Conservation (phyloP, 2,329 filamentous ascomycete species). For the Diaporthe sp. region DNA sequence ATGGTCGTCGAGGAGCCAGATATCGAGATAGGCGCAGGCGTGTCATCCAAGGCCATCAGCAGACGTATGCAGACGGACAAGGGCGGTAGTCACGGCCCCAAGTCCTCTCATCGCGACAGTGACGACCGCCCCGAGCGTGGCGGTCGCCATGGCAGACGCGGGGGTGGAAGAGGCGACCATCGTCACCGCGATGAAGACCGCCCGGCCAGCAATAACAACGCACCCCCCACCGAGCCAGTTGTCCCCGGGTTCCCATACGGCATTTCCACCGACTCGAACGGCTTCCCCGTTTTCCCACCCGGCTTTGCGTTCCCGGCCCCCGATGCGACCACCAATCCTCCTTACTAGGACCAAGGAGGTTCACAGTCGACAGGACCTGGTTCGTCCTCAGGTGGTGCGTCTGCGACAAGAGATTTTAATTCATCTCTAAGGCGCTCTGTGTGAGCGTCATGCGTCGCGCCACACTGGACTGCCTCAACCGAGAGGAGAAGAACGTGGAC, state of each 20-base stretch:
- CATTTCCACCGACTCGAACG: constrained; percentile 60
- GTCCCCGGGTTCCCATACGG: constrained; percentile 59
- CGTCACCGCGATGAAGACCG: constrained; percentile 49
- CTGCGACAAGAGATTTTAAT: neutral
- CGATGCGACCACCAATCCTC: constrained; percentile 40
- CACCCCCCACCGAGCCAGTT: constrained; percentile 47
- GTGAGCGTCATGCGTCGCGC: neutral
- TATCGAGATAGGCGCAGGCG: constrained; percentile 97
- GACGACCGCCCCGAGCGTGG: constrained; percentile 43
- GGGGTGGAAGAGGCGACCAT: constrained; percentile 42
- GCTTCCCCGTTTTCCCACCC: constrained; percentile 65
- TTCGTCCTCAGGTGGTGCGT: too few species aligned
- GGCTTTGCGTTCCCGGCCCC: constrained; percentile 57
- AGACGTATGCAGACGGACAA: constrained; percentile 79
- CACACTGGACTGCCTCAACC: neutral
- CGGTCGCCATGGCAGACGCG: constrained; percentile 43
- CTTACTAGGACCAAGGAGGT: constrained; percentile 29
- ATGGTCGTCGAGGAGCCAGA: constrained; percentile 97
- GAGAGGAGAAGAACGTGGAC: neutral
- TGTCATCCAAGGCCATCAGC: constrained; percentile 90
- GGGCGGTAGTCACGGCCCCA: constrained; percentile 74
- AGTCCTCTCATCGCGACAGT: constrained; percentile 66
- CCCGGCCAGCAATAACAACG: constrained; percentile 44
- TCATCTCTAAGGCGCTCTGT: neutral
- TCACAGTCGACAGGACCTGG: neutral